Percentiles rank a stretch among this genome's conserved stretches.
Conservation (phyloP, 805 yeast species). For the Starmera amethionina region DNA sequence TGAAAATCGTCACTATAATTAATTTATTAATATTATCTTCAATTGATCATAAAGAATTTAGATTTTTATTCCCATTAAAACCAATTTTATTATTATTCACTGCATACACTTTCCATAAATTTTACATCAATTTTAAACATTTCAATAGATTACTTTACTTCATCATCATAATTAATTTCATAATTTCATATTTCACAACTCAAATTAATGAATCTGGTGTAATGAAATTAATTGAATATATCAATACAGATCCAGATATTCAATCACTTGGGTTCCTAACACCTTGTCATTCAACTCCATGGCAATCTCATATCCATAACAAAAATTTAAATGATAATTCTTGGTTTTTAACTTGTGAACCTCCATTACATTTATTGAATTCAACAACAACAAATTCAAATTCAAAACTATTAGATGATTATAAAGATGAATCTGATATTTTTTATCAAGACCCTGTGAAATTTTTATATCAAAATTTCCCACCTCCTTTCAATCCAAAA, state of each 20-base stretch:
- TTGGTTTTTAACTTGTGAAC: slow-evolving; percentile 88
- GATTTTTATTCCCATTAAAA: slow-evolving; percentile 79
- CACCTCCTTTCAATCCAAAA: slow-evolving; percentile 22
- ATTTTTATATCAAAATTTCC: slow-evolving; percentile 50
- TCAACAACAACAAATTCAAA: slow-evolving; percentile 10
- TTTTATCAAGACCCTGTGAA: slow-evolving; percentile 57
- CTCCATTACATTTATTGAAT: slow-evolving; percentile 46
- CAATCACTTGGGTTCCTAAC: slow-evolving; percentile 69
- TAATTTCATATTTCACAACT: slow-evolving; percentile 42
- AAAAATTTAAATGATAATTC: slow-evolving; percentile 32
- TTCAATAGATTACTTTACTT: slow-evolving; percentile 7
- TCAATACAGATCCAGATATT: slow-evolving; percentile 33
- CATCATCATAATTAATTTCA: slow-evolving; percentile 26
- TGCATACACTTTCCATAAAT: slow-evolving; percentile 22
- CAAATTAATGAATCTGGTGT: slow-evolving; percentile 83
- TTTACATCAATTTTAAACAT: slow-evolving; percentile 13
- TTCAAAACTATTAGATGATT: slow-evolving; percentile 24
- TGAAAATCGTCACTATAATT: slow-evolving; percentile 25
- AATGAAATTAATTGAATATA: slow-evolving; percentile 48
- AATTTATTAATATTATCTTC: slow-evolving; percentile 51
- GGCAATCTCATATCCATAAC: slow-evolving; percentile 77
- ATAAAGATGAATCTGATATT: slow-evolving; percentile 80
- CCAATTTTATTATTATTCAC: slow-evolving; percentile 56
- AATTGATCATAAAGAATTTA: slow-evolving; percentile 79
- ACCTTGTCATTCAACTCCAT: slow-evolving; percentile 97